phyloP scores from a whole-genome alignment of 768 basidiomycete species.

The Mycena rosella region DNA sequence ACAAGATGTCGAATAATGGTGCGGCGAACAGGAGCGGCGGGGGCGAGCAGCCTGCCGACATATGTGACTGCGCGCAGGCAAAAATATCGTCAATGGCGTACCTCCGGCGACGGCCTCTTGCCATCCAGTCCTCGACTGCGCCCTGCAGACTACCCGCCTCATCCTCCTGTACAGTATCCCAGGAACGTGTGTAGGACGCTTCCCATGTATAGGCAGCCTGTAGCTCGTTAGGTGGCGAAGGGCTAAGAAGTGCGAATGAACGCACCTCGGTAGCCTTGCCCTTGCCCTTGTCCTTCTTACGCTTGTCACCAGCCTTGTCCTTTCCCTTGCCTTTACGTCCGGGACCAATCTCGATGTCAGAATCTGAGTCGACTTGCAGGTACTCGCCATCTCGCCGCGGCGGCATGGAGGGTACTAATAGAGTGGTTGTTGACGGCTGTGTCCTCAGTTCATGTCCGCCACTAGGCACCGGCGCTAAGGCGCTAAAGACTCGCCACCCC shows the following conservation, averaged over 20 bases:
- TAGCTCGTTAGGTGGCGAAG: conserved; percentile 48
- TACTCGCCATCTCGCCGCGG: conserved; percentile 55
- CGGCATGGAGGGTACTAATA: conserved; percentile 37
- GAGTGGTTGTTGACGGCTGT: neutral
- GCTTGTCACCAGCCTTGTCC: conserved; percentile 64
- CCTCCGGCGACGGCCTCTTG: conserved; percentile 88
- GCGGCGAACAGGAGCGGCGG: conserved; percentile 89
- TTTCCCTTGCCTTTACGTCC: conserved; percentile 58
- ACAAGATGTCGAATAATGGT: conserved; percentile 97
- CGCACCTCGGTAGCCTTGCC: conserved; percentile 66
- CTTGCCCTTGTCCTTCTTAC: conserved; percentile 68
- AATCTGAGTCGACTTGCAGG: conserved; percentile 77
- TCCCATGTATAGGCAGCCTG: conserved; percentile 93
- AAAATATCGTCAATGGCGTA: conserved; percentile 48
- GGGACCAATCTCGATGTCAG: conserved; percentile 74
- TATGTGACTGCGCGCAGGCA: conserved; percentile 9
- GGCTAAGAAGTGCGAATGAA: conserved; percentile 6
- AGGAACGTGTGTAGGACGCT: conserved; percentile 92
- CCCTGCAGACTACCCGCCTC: conserved; percentile 91
- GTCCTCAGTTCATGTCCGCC: too few relatives aligned
- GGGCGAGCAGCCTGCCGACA: conserved; percentile 73
- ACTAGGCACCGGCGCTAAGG: too few relatives aligned
- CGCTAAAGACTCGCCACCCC: too few relatives aligned
- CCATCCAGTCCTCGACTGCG: conserved; percentile 91
- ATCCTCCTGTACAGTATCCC: conserved; percentile 98